Percentiles rank a stretch among this genome's conserved stretches.
Evolutionary conservation across 140 eudicot genomes (phyloP).

Genomic region (Ambrosia hybrid): DNA sequence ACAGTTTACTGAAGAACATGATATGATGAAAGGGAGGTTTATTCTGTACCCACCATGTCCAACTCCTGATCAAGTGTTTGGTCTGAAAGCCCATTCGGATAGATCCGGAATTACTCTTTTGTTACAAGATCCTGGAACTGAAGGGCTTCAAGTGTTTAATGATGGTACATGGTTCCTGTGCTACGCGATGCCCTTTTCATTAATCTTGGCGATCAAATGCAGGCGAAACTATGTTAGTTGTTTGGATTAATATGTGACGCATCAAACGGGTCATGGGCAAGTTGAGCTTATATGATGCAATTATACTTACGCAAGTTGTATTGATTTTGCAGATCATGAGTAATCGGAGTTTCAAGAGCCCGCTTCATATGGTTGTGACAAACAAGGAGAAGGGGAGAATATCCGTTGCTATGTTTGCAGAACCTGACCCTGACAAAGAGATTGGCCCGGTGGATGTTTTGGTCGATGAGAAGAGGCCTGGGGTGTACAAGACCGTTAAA

Average conservation of each 20-base stretch:
- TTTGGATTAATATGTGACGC: background rate
- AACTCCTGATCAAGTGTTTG: slow-evolving; percentile 47
- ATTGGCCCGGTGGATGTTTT: slow-evolving; percentile 55
- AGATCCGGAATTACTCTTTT: slow-evolving; percentile 52
- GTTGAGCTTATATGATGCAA: background rate
- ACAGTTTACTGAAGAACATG: slow-evolving; percentile 35
- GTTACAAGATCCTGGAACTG: too few relatives aligned
- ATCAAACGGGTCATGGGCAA: too few relatives aligned
- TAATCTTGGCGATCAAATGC: slow-evolving; percentile 66
- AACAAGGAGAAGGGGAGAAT: slow-evolving; percentile 46
- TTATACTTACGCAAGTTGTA: background rate
- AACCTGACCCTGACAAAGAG: slow-evolving; percentile 39
- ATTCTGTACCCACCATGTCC: slow-evolving; percentile 65
- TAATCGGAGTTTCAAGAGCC: slow-evolving; percentile 67
- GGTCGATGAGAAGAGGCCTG: slow-evolving; percentile 45
- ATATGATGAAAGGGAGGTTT: slow-evolving; percentile 41
- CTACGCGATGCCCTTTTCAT: too few relatives aligned
- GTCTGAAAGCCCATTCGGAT: slow-evolving; percentile 59
- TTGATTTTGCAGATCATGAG: slow-evolving; percentile 54
- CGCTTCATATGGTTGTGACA: slow-evolving; percentile 65
- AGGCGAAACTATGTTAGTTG: slow-evolving; percentile 37
- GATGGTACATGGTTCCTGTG: too few relatives aligned
- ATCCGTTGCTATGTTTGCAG: slow-evolving; percentile 47
- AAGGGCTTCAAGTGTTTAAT: too few relatives aligned
- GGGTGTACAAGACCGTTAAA: slow-evolving; percentile 42